These are phyloP conservation scores for Chrysoporthe puriensis DNA, from an alignment of 2,329 filamentous ascomycete species.

Conservation along the genomic window DNA sequence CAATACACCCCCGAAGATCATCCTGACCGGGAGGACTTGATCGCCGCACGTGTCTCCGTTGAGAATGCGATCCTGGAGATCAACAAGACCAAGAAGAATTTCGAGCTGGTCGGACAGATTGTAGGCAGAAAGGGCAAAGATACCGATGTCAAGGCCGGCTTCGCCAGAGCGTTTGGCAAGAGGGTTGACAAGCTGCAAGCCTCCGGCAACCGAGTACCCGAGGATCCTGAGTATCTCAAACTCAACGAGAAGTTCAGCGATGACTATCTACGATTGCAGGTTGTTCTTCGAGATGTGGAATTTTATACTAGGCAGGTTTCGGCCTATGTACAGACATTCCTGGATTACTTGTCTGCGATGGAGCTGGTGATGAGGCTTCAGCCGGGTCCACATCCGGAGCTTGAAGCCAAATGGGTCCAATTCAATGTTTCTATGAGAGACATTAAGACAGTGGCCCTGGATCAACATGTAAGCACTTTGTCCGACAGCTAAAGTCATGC, in stretches of 20 bases:
- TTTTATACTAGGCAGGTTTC: constrained; percentile 84
- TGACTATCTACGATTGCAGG: constrained; percentile 88
- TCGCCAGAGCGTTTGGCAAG: constrained; percentile 88
- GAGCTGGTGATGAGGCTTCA: constrained; percentile 77
- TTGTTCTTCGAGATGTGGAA: constrained; percentile 92
- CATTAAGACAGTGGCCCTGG: constrained; percentile 79
- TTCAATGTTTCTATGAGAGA: constrained; percentile 88
- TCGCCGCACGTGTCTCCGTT: constrained; percentile 54
- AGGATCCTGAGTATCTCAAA: constrained; percentile 81
- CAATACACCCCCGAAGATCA: constrained; percentile 81
- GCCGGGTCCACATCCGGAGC: constrained; percentile 75
- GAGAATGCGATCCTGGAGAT: constrained; percentile 80
- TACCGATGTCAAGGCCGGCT: constrained; percentile 80
- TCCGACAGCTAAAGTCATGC: neutral
- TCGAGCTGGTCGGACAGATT: constrained; percentile 88
- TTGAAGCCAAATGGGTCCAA: constrained; percentile 92
- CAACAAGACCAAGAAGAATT: constrained; percentile 94
- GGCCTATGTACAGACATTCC: constrained; percentile 78
- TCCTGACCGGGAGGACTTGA: constrained; percentile 74
- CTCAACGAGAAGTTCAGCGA: constrained; percentile 87
- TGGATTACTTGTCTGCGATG: constrained; percentile 79
- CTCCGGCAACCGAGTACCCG: constrained; percentile 62
- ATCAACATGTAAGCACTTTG: constrained; percentile 72
- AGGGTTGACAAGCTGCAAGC: constrained; percentile 82
- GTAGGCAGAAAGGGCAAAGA: constrained; percentile 85